Conservation (phyloP, 805 yeast genomes). For the Tetrapisispora iriomotensis region DNA sequence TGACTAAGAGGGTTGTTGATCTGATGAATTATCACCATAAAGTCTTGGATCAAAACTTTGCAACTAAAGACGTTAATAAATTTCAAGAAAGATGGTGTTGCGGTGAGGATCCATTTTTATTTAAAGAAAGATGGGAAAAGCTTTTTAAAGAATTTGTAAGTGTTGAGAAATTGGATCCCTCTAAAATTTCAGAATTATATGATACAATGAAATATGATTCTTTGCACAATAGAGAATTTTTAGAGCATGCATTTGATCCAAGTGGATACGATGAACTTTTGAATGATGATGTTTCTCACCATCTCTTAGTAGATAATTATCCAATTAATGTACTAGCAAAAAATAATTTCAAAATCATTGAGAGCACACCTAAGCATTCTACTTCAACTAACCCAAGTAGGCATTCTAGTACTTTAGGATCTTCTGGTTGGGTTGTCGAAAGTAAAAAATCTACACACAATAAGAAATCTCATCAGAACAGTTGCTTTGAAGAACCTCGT, state of each 20-base stretch:
- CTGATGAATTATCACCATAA: slow-evolving; percentile 84
- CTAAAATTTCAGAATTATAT: slow-evolving; percentile 89
- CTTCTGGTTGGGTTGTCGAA: slow-evolving; percentile 64
- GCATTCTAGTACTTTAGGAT: slow-evolving; percentile 40
- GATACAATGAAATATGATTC: slow-evolving; percentile 99
- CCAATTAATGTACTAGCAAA: slow-evolving; percentile 67
- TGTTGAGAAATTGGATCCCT: slow-evolving; percentile 95
- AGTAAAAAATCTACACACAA: slow-evolving; percentile 26
- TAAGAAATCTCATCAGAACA: slow-evolving; percentile 21
- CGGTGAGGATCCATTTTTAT: slow-evolving; percentile 83
- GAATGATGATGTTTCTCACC: slow-evolving; percentile 22
- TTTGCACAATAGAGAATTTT: slow-evolving; percentile 81
- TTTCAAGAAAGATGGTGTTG: slow-evolving; percentile 91
- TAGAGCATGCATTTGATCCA: slow-evolving; percentile 73
- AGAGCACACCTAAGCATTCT: slow-evolving; percentile 10
- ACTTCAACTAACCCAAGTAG: slow-evolving; percentile 8
- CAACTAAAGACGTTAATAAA: slow-evolving; percentile 48
- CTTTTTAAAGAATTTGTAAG: slow-evolving; percentile 82
- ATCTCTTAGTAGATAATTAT: slow-evolving; percentile 54
- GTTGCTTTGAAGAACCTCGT: slow-evolving; percentile 68
- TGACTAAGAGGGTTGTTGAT: slow-evolving; percentile 87
- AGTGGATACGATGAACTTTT: slow-evolving; percentile 34
- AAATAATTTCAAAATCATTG: slow-evolving; percentile 61
- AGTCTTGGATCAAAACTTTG: slow-evolving; percentile 74
- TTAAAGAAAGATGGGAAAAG: slow-evolving; percentile 96